Evolutionary conservation across 2,329 filamentous ascomycete genomes (phyloP).

Genomic region (Aspergillus alliaceus): DNA sequence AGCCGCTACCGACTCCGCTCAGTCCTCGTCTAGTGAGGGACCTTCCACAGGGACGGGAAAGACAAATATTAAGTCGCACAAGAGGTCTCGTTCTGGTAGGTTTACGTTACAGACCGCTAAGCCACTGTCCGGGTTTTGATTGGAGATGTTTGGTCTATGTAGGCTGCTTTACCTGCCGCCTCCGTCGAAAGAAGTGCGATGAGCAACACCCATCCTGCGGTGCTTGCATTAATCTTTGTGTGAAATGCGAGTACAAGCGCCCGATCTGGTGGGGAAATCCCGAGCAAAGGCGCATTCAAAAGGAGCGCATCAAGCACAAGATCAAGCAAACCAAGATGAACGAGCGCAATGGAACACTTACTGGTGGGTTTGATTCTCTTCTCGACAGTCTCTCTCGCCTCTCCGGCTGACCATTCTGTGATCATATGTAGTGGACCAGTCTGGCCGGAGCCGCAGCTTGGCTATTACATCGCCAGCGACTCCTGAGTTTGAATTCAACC

Average conservation of each 20-base stretch:
- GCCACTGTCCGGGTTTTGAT: slow-evolving; percentile 5
- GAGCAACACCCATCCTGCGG: slow-evolving; percentile 64
- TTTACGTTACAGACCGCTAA: slow-evolving; percentile 26
- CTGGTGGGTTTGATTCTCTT: slow-evolving; percentile 29
- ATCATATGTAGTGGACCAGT: slow-evolving; percentile 12
- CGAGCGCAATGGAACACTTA: slow-evolving; percentile 69
- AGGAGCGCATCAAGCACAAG: slow-evolving; percentile 93
- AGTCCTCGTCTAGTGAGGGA: slow-evolving; percentile 47
- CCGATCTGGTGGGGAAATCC: slow-evolving; percentile 98
- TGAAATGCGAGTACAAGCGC: slow-evolving; percentile 93
- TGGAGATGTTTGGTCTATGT: neutral
- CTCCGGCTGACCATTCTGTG: slow-evolving; percentile 6
- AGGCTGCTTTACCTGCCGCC: slow-evolving; percentile 68
- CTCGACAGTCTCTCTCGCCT: neutral
- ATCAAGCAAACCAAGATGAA: slow-evolving; percentile 96
- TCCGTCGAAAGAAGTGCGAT: slow-evolving; percentile 70
- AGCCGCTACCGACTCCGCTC: slow-evolving; percentile 16
- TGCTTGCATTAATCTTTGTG: slow-evolving; percentile 69
- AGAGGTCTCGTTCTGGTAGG: slow-evolving; percentile 90
- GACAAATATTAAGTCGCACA: slow-evolving; percentile 77
- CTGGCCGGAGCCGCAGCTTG: slow-evolving; percentile 16
- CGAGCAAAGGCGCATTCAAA: slow-evolving; percentile 79
- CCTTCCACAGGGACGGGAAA: slow-evolving; percentile 55
- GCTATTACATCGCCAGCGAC: slow-evolving; percentile 64
- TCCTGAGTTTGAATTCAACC: slow-evolving; percentile 64